A percentile compares a stretch with the other conserved stretches of the same genome.
Conservation (phyloP, 2,329 filamentous ascomycete species). For the Drechslerella coelobrocha region DNA sequence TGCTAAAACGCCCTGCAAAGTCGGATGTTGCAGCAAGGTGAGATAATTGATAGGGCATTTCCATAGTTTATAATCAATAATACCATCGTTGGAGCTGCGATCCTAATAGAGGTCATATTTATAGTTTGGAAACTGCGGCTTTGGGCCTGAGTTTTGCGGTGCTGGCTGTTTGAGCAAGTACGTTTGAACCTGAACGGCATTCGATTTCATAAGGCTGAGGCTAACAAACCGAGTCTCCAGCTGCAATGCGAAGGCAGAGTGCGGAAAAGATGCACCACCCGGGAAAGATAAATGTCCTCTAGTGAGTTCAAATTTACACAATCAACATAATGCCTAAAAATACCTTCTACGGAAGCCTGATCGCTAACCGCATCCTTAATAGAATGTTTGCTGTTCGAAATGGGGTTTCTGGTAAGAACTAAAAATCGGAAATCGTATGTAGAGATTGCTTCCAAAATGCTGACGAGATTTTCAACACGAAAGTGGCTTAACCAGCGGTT, state of each 20-base stretch:
- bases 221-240: conserved; percentile 55
- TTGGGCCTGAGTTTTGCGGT: conserved; percentile 12
- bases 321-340: neutral
- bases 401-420: conserved; percentile 46
- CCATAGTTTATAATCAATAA: neutral
- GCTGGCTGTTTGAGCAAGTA: conserved; percentile 3
- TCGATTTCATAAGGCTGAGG: neutral
- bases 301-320: conserved; percentile 30
- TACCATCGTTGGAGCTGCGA: too few species aligned
- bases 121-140: conserved; percentile 14
- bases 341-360: neutral
- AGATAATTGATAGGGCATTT: too few species aligned
- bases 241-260: conserved; percentile 57
- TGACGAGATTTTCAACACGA: neutral
- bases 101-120: neutral
- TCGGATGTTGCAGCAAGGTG: conserved; percentile 36
- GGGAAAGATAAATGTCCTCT: conserved; percentile 56
- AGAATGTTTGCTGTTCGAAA: conserved; percentile 39
- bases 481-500: conserved; percentile 1
- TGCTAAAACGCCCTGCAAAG: conserved; percentile 12
- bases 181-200: neutral
- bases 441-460: too few species aligned
- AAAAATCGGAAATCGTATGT: too few species aligned
- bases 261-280: conserved; percentile 54
- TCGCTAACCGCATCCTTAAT: neutral